phyloP scores from a whole-genome alignment of 2,329 filamentous ascomycete species.

The Cladophialophora psammophila region DNA sequence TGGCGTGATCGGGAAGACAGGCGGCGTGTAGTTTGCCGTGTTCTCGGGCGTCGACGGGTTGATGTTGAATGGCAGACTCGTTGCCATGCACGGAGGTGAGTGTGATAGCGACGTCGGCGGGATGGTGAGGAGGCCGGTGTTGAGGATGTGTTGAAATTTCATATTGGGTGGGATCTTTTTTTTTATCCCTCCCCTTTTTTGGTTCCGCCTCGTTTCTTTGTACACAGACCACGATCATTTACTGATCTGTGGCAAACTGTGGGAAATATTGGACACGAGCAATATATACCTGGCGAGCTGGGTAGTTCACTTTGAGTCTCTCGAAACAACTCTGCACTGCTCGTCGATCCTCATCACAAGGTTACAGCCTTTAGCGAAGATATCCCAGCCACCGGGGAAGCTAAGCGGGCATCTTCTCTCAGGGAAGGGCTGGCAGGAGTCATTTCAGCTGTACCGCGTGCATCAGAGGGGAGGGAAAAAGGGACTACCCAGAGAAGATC shows the following conservation, averaged over 20 bases:
- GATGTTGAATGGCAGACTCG: slow-evolving; percentile 24
- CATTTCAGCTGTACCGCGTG: too few species aligned
- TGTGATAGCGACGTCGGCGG: background rate
- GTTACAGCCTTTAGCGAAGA: background rate
- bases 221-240: too few species aligned
- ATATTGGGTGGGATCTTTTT: background rate
- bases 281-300: background rate
- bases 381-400: background rate
- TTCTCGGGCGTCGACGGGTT: slow-evolving; percentile 36
- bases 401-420: background rate
- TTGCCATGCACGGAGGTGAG: background rate
- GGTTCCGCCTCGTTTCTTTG: too few species aligned
- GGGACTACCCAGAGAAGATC: too few species aligned
- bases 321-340: background rate
- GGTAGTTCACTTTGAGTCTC: background rate
- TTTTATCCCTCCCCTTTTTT: background rate
- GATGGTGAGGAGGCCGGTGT: background rate
- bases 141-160: slow-evolving; percentile 3
- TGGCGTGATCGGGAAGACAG: slow-evolving; percentile 42
- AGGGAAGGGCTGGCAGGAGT: background rate
- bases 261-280: too few species aligned
- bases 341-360: background rate
- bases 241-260: too few species aligned
- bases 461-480: too few species aligned
- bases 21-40: slow-evolving; percentile 41